Evolutionary conservation across 2,329 filamentous ascomycete genomes (phyloP).

Genomic region (Capronia coronata): DNA sequence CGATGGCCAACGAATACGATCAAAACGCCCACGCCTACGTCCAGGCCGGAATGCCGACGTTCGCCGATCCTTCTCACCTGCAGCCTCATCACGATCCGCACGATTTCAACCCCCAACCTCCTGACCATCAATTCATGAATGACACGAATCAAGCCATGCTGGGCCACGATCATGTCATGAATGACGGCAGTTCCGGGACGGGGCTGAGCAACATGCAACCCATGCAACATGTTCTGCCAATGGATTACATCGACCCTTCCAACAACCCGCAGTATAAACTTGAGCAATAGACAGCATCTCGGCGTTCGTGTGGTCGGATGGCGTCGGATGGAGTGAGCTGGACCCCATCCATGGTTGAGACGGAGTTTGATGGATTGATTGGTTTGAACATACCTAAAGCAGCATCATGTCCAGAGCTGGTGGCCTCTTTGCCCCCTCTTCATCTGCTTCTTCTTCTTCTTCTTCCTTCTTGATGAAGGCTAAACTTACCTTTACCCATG

Average conservation of each 20-base stretch:
- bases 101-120: constrained; percentile 19
- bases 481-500: neutral
- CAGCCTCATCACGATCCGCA: constrained; percentile 23
- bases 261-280: constrained; percentile 21
- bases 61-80: constrained; percentile 22
- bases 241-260: constrained; percentile 27
- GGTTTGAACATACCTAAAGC: neutral
- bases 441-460: too few species aligned
- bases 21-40: constrained; percentile 22
- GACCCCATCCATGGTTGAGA: neutral
- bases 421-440: too few species aligned
- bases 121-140: constrained; percentile 22
- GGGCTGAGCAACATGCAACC: constrained; percentile 28
- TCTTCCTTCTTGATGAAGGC: neutral
- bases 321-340: constrained; percentile 20
- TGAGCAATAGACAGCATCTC: constrained; percentile 13
- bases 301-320: constrained; percentile 32
- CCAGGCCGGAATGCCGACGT: constrained; percentile 20
- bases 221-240: constrained; percentile 27
- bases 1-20: constrained; percentile 21
- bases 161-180: constrained; percentile 27
- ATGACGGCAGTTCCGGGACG: constrained; percentile 22
- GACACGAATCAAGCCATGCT: constrained; percentile 21
- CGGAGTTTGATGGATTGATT: neutral
- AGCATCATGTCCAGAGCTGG: neutral